Conservation (phyloP, 2,329 filamentous ascomycete species). For the Xenoacremonium recifei region DNA sequence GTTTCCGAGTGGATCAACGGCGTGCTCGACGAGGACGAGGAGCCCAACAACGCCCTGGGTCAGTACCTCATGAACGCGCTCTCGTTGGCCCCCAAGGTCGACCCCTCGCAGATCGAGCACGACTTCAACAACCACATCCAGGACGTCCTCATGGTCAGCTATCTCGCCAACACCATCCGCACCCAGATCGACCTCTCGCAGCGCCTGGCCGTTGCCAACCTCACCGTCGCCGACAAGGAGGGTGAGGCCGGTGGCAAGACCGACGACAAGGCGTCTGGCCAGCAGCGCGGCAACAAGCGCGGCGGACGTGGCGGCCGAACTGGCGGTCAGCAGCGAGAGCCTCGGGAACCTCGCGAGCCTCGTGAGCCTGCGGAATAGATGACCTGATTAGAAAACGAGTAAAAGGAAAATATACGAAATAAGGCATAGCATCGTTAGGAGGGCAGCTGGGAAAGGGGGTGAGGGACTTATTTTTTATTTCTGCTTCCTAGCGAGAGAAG, state of each 20-base stretch:
- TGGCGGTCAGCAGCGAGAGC: conserved; percentile 51
- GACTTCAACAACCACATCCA: conserved; percentile 99
- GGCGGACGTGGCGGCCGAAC: conserved; percentile 52
- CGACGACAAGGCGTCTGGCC: conserved; percentile 43
- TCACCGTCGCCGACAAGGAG: conserved; percentile 51
- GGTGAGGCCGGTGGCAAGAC: conserved; percentile 48
- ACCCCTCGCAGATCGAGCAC: conserved; percentile 83
- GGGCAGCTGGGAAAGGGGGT: conserved; percentile 11
- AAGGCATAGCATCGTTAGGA: not conserved
- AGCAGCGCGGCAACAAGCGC: conserved; percentile 50
- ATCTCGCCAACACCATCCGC: conserved; percentile 97
- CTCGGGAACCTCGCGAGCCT: conserved; percentile 42
- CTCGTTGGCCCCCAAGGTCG: conserved; percentile 91
- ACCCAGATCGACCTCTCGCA: conserved; percentile 98
- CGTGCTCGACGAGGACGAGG: conserved; percentile 88
- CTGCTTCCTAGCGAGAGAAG: no score
- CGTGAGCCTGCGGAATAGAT: conserved; percentile 31
- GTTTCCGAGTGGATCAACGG: conserved; percentile 90
- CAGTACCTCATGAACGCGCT: conserved; percentile 95
- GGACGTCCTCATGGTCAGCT: conserved; percentile 96
- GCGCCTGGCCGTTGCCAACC: conserved; percentile 78
- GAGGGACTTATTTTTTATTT: no score
- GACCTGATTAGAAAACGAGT: conserved; percentile 12
- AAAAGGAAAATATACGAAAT: conserved; percentile 14
- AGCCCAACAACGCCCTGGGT: conserved; percentile 86